Evolutionary conservation across 306 rosid genomes (phyloP), one percentile per base, ranked within the genome.

Genomic region (Clitoria ternatea): DNA sequence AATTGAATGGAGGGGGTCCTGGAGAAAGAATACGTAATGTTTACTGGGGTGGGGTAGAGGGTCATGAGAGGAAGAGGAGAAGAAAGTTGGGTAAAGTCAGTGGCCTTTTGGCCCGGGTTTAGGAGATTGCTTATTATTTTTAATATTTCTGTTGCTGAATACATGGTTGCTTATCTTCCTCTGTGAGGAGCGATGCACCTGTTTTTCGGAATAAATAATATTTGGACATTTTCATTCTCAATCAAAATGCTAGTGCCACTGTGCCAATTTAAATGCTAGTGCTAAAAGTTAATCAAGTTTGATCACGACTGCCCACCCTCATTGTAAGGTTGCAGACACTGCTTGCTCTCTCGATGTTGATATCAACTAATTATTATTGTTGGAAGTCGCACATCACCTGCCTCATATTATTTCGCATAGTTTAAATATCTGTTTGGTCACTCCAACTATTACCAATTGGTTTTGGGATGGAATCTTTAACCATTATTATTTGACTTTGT

Each of bases 401-500:
- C n/a, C n/a, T n/a, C n/a, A n/a, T n/a, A n/a, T n/a, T n/a, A n/a
- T n/a, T n/a, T n/a, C n/a, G n/a, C n/a, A n/a, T n/a, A n/a, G n/a
- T n/a, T n/a, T n/a, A n/a, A n/a, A n/a, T n/a, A n/a, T n/a, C n/a
- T n/a, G n/a, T n/a, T n/a, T n/a, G n/a, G n/a, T n/a, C n/a, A n/a
- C n/a, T n/a, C n/a, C n/a, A n/a, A n/a, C n/a, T n/a, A n/a, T n/a
- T n/a, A n/a, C n/a, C n/a, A n/a, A n/a, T n/a, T n/a, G n/a, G n/a
- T n/a, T n/a, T n/a, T n/a, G n/a, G n/a, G n/a, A n/a, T n/a, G n/a
- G n/a, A n/a, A n/a, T n/a, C n/a, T n/a, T n/a, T n/a, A n/a, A n/a
- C n/a, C n/a, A n/a, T n/a, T n/a, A n/a, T 50, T 60, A 39, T 66
- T 20, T 75, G 63, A 66, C 56, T 73, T 42, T 55, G 55, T 79